Percentiles rank a stretch among this genome's conserved stretches.
Evolutionary conservation across 1,284 basidiomycete genomes (phyloP).

Genomic region (Cutaneotrichosporon curvatum): DNA sequence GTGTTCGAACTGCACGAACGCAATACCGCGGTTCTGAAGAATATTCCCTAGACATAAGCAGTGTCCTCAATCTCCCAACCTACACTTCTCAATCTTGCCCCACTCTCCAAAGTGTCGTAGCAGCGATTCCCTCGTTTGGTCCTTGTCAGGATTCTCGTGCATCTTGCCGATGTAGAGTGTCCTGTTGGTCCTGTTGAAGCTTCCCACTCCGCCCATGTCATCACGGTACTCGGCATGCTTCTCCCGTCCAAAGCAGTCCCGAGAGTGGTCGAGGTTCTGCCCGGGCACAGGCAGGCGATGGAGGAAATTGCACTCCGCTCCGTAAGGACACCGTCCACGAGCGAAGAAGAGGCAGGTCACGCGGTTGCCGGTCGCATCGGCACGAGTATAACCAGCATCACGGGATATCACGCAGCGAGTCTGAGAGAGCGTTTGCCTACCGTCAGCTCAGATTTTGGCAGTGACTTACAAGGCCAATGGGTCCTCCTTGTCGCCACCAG

Average conservation of each 20-base stretch:
- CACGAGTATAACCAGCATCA: slow-evolving; percentile 87
- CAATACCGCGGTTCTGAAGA: slow-evolving; percentile 87
- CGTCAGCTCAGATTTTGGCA: slow-evolving; percentile 4
- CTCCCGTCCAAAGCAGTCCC: slow-evolving; percentile 94
- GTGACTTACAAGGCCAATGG: slow-evolving; percentile 76
- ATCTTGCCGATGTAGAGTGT: slow-evolving; percentile 94
- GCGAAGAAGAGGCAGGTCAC: slow-evolving; percentile 95
- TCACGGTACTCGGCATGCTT: slow-evolving; percentile 97
- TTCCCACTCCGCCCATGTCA: slow-evolving; percentile 99
- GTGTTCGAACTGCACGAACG: slow-evolving; percentile 89
- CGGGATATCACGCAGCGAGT: slow-evolving; percentile 74
- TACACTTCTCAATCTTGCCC: slow-evolving; percentile 90
- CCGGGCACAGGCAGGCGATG: slow-evolving; percentile 73
- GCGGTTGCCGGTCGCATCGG: slow-evolving; percentile 80
- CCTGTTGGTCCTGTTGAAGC: slow-evolving; percentile 86
- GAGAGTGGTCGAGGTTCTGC: slow-evolving; percentile 77
- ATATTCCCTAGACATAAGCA: slow-evolving; percentile 62
- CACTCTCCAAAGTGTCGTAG: slow-evolving; percentile 91
- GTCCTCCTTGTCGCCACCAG: slow-evolving; percentile 88
- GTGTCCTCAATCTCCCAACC: slow-evolving; percentile 37
- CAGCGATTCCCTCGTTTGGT: slow-evolving; percentile 84
- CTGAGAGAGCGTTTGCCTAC: slow-evolving; percentile 70
- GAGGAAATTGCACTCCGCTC: slow-evolving; percentile 92
- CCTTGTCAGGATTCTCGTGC: slow-evolving; percentile 77
- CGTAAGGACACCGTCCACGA: slow-evolving; percentile 93